These are phyloP conservation scores for Venustampulla echinocandica DNA, from an alignment of 495 filamentous ascomycete genomes.

Conservation along the genomic window DNA sequence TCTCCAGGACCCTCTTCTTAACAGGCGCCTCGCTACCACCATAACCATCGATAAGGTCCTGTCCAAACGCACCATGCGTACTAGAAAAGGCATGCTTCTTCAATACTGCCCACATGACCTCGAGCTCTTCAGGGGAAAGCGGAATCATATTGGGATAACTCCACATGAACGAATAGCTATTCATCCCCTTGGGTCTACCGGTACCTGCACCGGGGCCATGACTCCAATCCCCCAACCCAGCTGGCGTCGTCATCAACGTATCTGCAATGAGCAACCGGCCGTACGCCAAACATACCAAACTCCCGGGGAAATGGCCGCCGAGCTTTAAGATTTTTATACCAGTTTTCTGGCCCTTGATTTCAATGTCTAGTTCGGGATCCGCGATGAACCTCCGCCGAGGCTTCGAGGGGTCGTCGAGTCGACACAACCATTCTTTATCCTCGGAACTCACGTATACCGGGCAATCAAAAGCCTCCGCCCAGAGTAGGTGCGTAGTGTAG, in stretches of 20 bases:
- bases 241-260: constrained; percentile 57
- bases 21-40: constrained; percentile 27
- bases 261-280: constrained; percentile 59
- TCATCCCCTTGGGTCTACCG: constrained; percentile 44
- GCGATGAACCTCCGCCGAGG: constrained; percentile 37
- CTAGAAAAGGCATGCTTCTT: constrained; percentile 51
- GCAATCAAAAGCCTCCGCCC: constrained; percentile 55
- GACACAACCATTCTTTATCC: constrained; percentile 53
- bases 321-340: constrained; percentile 56
- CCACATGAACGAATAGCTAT: constrained; percentile 67
- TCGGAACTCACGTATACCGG: constrained; percentile 53
- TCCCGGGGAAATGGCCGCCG: constrained; percentile 70
- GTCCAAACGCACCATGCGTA: constrained; percentile 59
- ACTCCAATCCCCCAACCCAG: constrained; percentile 35
- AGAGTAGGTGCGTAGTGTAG: constrained; percentile 60
- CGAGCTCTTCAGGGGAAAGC: constrained; percentile 46
- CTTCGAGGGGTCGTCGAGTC: constrained; percentile 24
- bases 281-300: constrained; percentile 43
- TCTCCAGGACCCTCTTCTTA: constrained; percentile 59
- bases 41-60: constrained; percentile 38
- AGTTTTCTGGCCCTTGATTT: constrained; percentile 29
- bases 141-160: constrained; percentile 76
- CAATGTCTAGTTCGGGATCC: constrained; percentile 25
- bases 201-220: constrained; percentile 22
- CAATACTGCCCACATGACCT: constrained; percentile 42